Base-by-base conservation (phyloP, 2,329 filamentous ascomycete species). In the Gliomastix tumulicola region DNA sequence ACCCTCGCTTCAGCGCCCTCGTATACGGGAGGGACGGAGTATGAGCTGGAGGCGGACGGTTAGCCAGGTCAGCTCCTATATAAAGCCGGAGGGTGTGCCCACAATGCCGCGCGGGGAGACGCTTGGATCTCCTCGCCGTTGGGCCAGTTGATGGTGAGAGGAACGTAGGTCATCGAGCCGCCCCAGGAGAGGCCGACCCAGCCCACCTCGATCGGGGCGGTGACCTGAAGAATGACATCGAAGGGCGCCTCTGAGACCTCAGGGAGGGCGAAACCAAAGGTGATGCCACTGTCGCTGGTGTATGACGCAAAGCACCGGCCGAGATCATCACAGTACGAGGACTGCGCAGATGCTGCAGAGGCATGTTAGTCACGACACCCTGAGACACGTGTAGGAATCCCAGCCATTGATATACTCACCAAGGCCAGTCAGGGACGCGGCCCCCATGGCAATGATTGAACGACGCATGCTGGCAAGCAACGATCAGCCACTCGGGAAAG, bases 131-230 rank as follows among this genome's bases (percentile, higher is more conserved):
- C 57, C 6, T 50, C 53, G n/a, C 56, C 61, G 42, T 62, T 64
- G 16, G 53, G 43, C 66, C 66, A 69, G 5, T 56, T 56, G 20
- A 68, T 41, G 3, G 62, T 56, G 1, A 68, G 49, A 4, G 66
- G 66, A 28, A 60, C 60, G 40, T 65, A 63, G 6, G 60, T 56
- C 66, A 68, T 69, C 8, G 55, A 53, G 6, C 62, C 63, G 18
- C 63, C 64, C 63, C 63, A 68, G 10, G 63, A 55, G 15, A 68
- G 47, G 3, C 63, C 65, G 4, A 59, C 57, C 65, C 65, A 69
- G 23, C 63, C 64, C 30, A 61, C 57, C 3, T 48, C 45, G 12
- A 50, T 47, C 2, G 65, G 63, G 3, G 64, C 61, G 0, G 62
- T 54, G 23, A 68, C 55, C 40, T 67, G 64, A 17, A 68, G 27